These are phyloP conservation scores for Lactifluus echinatus DNA, from an alignment of 768 basidiomycete genomes.

Conservation along the genomic window DNA sequence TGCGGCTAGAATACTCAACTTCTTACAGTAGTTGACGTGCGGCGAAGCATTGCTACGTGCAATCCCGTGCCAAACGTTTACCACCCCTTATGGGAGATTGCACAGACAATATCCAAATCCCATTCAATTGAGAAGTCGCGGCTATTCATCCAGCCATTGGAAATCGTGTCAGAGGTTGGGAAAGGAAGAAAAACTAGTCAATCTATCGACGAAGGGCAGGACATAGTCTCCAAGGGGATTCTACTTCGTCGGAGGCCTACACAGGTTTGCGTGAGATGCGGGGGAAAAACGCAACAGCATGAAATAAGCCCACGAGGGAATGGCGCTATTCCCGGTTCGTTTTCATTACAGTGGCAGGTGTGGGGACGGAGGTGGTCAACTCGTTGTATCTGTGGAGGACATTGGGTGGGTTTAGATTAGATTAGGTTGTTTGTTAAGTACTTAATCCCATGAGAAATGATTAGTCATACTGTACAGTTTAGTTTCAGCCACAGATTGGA, in stretches of 20 bases:
- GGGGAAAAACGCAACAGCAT: constrained; percentile 43
- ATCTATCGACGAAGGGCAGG: constrained; percentile 34
- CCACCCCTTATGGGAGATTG: constrained; percentile 33
- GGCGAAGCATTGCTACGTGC: constrained; percentile 50
- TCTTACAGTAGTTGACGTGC: constrained; percentile 41
- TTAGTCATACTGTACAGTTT: constrained; percentile 32
- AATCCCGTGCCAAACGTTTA: constrained; percentile 43
- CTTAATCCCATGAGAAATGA: constrained; percentile 21
- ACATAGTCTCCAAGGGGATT: constrained; percentile 57
- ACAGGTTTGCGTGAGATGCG: constrained; percentile 54
- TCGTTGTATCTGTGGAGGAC: constrained; percentile 65
- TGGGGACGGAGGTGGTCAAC: constrained; percentile 58
- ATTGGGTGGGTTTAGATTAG: constrained; percentile 33
- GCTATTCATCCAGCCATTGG: constrained; percentile 62
- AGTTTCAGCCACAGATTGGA: constrained; percentile 33
- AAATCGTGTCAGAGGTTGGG: constrained; percentile 57
- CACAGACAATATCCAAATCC: constrained; percentile 40
- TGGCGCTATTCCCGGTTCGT: constrained; percentile 17
- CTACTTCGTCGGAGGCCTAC: constrained; percentile 33
- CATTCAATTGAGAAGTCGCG: constrained; percentile 52
- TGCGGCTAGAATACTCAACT: constrained; percentile 8
- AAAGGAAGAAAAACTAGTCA: constrained; percentile 33
- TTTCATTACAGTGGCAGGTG: constrained; percentile 42
- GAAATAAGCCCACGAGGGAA: constrained; percentile 19
- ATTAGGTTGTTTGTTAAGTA: background rate